Base-by-base conservation (phyloP, 2,329 filamentous ascomycete genomes). In the Aspergillus pseudonomiae region DNA sequence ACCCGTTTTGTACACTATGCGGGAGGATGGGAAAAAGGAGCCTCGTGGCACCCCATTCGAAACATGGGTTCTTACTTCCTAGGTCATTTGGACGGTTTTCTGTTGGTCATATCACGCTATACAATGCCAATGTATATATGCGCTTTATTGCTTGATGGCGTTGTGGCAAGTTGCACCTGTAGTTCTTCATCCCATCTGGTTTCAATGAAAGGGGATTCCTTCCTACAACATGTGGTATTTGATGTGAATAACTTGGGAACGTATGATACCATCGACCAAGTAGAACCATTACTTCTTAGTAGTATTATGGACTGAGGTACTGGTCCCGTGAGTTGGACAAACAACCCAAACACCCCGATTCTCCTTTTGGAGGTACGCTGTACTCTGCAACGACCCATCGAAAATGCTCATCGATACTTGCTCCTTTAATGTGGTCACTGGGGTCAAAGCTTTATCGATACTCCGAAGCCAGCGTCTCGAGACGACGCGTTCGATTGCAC, bases 31-130 rank as follows among this genome's bases (percentile, higher is more conserved):
- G 10, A 73, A 71, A 63, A 70, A 68, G 57, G 65, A 67, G 28
- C 66, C 72, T 45, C 69, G 80, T 53, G 80, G 76, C 16, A 66
- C 75, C 24, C 75, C 76, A 0, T 80, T 79, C 67, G 81, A 83
- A 69, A 78, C 73, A 11, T 81, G 78, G 75, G 64, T 78, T 32
- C 68, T 81, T 60, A 70, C 53, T 45, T 59, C 21, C 46, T 61
- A 59, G 62, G n/a, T 14, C 24, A 9, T 55, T 7, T 24, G 16
- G 10, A 5, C 50, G 16, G 32, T 36, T 9, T 9, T 32, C 10
- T 21, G 43, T 36, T 24, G 6, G 11, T 34, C 52, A 6, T 28
- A 2, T 53, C 30, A 53, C 12, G 26, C 19, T 32, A 54, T 21
- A 24, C 16, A 19, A 24, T 54, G 26, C 19, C 19, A 36, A 28